Conservation (phyloP, 495 filamentous ascomycete genomes). For the Penicillium malachiteum region DNA sequence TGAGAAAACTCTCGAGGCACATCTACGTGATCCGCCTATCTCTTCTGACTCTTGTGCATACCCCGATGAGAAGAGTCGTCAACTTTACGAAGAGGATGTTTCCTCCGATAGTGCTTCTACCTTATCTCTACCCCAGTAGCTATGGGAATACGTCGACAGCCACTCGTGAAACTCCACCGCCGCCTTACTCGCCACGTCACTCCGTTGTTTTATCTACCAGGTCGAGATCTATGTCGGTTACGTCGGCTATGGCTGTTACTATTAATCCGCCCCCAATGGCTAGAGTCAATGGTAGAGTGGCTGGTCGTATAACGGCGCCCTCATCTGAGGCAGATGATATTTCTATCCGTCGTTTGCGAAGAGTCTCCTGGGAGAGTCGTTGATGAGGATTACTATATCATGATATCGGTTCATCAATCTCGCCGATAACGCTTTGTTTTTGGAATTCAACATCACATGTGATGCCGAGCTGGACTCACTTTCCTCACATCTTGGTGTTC, state of each 20-base stretch:
- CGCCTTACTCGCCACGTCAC: conserved; percentile 41
- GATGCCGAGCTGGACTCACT: conserved; percentile 21
- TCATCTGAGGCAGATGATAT: conserved; percentile 26
- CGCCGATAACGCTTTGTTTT: not conserved
- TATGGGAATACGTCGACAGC: conserved; percentile 50
- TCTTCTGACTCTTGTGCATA: conserved; percentile 22
- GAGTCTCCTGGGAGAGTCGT: conserved; percentile 36
- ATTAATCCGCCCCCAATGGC: conserved; percentile 27
- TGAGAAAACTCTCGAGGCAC: conserved; percentile 44
- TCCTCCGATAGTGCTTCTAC: conserved; percentile 42
- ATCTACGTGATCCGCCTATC: conserved; percentile 38
- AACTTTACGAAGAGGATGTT: conserved; percentile 33
- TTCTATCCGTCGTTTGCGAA: conserved; percentile 26
- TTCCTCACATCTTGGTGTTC: not conserved
- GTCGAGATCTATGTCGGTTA: conserved; percentile 38
- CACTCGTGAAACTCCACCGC: conserved; percentile 46
- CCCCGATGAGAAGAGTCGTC: conserved; percentile 35
- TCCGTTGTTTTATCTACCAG: conserved; percentile 26
- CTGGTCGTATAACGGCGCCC: conserved; percentile 18
- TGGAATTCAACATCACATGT: not conserved
- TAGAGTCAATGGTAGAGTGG: conserved; percentile 23
- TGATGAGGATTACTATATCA: conserved; percentile 10
- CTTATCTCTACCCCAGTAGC: conserved; percentile 46
- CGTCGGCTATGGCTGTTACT: conserved; percentile 28
- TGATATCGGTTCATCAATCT: not conserved